phyloP scores from a whole-genome alignment of 805 yeast species.

The Danielia reshetovae region DNA sequence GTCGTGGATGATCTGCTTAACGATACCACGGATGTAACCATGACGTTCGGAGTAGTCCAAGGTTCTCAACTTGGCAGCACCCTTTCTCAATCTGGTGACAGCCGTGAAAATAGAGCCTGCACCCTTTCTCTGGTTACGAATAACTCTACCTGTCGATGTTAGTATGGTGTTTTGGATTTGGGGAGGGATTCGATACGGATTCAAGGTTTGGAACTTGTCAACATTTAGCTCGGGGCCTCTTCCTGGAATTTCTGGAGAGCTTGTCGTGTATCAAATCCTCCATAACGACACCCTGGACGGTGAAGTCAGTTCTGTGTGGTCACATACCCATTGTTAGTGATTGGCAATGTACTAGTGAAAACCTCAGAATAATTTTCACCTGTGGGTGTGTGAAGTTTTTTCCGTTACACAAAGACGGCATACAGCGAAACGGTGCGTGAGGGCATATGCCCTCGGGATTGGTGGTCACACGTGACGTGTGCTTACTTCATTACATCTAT shows the following conservation, averaged over 20 bases:
- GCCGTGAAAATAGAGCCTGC: constrained; percentile 9
- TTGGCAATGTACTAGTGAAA: constrained; percentile 12
- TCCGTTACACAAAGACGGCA: constrained; percentile 11
- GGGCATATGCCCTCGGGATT: constrained; percentile 15
- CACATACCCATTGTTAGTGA: constrained; percentile 19
- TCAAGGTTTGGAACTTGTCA: no score
- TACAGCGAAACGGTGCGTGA: constrained; percentile 1
- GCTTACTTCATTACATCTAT: no score
- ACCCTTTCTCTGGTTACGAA: constrained; percentile 10
- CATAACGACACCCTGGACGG: no score
- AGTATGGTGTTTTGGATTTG: constrained; percentile 1
- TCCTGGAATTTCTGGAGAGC: no score
- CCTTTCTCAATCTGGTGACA: constrained; percentile 9
- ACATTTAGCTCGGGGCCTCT: no score
- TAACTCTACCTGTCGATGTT: constrained; percentile 7
- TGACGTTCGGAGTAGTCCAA: constrained; percentile 8
- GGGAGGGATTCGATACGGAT: no score
- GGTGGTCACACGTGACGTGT: background rate
- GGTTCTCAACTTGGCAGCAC: constrained; percentile 9
- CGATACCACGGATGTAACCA: constrained; percentile 9
- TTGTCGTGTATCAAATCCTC: no score
- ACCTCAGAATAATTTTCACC: constrained; percentile 8
- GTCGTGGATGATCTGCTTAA: constrained; percentile 9
- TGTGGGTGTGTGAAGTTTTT: constrained; percentile 11
- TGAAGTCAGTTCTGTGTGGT: no score